Evolutionary conservation across 148 eudicot species (phyloP), one percentile per base, ranked within the genome.

Genomic region (Fagopyrum tataricum): DNA sequence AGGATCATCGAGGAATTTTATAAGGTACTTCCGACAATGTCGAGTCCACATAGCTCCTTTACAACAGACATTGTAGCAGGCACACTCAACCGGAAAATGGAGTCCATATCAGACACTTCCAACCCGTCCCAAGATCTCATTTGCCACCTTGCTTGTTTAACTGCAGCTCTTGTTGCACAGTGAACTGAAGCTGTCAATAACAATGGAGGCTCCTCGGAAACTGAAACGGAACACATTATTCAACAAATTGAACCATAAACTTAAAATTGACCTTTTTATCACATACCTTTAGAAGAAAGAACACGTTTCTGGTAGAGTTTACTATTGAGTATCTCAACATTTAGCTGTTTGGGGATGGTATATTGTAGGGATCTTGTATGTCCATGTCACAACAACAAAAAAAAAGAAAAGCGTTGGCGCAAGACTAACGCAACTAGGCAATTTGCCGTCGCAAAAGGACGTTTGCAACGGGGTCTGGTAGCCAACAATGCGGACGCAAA

Each of bases 191-290:
- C 85, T 59, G 98, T 97, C 78, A 93, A 73, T 46, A 93, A 84
- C 78, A 93, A 71, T 17, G 97, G 98, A 18, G 97, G 97, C 79
- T 93, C 98, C n/a, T 97, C 98, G 40, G 98, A 93, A 71, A 95
- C 98, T 93, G 90, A 85, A 78, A 47, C 64, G 17, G 21, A 46
- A 4, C 17, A 70, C 20, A n/a, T 0, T 48, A 15, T 46, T 26
- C 14, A 44, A 1, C 24, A 20, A 42, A 2, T n/a, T 43, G 23
- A 26, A 69, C 20, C 4, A 72, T n/a, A 66, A 44, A 46, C 66
- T 70, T 42, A 48, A 7, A 7, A 18, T n/a, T n/a, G n/a, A n/a
- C n/a, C n/a, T n/a, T n/a, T n/a, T 67, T 18, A 44, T 55, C 61
- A 21, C 48, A 67, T 74, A 91, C 98, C 98, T 78, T 93, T 93